Percentiles rank a stretch among this genome's conserved stretches.
Conservation (phyloP, 2,329 filamentous ascomycete species). For the Monilinia laxa region DNA sequence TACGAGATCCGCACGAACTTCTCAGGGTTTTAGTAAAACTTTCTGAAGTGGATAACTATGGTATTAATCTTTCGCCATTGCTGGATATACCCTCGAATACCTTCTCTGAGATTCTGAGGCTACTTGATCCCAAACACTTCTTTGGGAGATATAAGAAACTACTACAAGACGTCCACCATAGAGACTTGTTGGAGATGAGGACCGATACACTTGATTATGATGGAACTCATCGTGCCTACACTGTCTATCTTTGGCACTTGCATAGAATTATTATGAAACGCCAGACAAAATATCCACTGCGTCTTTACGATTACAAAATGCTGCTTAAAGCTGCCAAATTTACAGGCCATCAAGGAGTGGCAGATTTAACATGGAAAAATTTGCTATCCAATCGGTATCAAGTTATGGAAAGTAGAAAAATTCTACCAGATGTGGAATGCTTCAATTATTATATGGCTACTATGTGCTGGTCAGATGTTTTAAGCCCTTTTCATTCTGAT, state of each 20-base stretch:
- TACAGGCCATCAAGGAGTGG: slow-evolving; percentile 47
- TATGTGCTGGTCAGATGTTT: slow-evolving; percentile 47
- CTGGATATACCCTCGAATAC: slow-evolving; percentile 46
- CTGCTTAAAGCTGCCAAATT: slow-evolving; percentile 53
- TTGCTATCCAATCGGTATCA: slow-evolving; percentile 41
- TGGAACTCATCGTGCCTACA: slow-evolving; percentile 32
- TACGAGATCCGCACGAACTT: slow-evolving; percentile 17
- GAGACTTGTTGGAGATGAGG: slow-evolving; percentile 40
- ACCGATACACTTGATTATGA: slow-evolving; percentile 19
- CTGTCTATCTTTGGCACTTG: slow-evolving; percentile 30
- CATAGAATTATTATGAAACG: slow-evolving; percentile 43
- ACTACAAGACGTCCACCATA: slow-evolving; percentile 51
- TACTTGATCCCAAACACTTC: slow-evolving; percentile 58
- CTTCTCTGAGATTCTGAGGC: slow-evolving; percentile 63
- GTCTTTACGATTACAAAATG: slow-evolving; percentile 51
- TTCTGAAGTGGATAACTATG: slow-evolving; percentile 26
- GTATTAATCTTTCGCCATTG: slow-evolving; percentile 22
- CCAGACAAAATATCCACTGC: slow-evolving; percentile 42
- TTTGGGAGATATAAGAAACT: slow-evolving; percentile 48
- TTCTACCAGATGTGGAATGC: slow-evolving; percentile 49
- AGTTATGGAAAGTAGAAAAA: not conserved
- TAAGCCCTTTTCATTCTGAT: slow-evolving; percentile 43
- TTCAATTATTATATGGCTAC: slow-evolving; percentile 56
- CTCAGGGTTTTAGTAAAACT: slow-evolving; percentile 24
- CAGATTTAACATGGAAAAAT: slow-evolving; percentile 48